phyloP scores from a whole-genome alignment of 2,329 filamentous ascomycete species.

The Arthrobotrys musiformis region DNA sequence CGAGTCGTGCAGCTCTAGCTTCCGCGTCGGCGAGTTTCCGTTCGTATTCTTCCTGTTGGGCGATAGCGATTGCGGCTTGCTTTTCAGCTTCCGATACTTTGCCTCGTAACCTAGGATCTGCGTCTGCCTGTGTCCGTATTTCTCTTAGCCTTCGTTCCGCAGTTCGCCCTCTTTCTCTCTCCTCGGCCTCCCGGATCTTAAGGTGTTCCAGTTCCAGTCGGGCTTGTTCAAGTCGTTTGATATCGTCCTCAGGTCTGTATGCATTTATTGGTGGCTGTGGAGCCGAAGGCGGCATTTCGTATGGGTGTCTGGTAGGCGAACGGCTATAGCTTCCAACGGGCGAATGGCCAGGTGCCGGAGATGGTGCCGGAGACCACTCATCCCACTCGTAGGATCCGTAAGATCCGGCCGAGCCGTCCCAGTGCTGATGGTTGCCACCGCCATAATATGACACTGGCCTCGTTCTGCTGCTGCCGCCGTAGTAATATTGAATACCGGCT shows the following conservation, averaged over 20 bases:
- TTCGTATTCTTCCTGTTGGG: slow-evolving; percentile 51
- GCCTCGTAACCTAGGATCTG: slow-evolving; percentile 45
- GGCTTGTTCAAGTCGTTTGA: slow-evolving; percentile 43
- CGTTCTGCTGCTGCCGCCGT: slow-evolving; percentile 31
- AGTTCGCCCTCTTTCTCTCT: slow-evolving; percentile 51
- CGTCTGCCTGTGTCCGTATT: slow-evolving; percentile 55
- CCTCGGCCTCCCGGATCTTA: slow-evolving; percentile 47
- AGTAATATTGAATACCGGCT: slow-evolving; percentile 48
- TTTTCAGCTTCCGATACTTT: slow-evolving; percentile 55
- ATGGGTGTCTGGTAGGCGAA: slow-evolving; percentile 43
- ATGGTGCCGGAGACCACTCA: slow-evolving; percentile 40
- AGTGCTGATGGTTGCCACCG: slow-evolving; percentile 29
- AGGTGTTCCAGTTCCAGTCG: slow-evolving; percentile 47
- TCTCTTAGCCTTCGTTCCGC: slow-evolving; percentile 56
- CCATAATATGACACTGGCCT: slow-evolving; percentile 49
- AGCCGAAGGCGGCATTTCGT: slow-evolving; percentile 40
- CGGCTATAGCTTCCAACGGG: slow-evolving; percentile 52
- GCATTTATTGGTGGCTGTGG: slow-evolving; percentile 46
- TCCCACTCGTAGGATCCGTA: slow-evolving; percentile 52
- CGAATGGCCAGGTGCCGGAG: slow-evolving; percentile 39
- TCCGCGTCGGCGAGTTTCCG: slow-evolving; percentile 45
- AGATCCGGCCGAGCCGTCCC: slow-evolving; percentile 47
- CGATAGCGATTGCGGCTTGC: slow-evolving; percentile 54
- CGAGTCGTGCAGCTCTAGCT: slow-evolving; percentile 48
- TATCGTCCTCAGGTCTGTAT: slow-evolving; percentile 41